Conservation (phyloP, 495 filamentous ascomycete genomes). For the Penicillium arizonense region DNA sequence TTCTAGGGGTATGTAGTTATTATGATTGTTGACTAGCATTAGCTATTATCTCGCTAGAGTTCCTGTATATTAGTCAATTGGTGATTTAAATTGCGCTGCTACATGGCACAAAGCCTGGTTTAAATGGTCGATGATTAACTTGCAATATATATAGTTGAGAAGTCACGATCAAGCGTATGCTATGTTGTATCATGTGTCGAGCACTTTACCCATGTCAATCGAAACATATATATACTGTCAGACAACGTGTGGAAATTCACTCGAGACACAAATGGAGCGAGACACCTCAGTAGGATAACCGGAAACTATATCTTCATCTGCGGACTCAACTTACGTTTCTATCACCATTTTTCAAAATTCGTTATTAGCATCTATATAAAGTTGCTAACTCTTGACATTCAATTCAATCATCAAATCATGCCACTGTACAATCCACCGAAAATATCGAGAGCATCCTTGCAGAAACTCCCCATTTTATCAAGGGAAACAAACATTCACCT, state of each 20-base stretch:
- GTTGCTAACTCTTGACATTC: too few relatives aligned
- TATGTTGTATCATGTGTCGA: too few relatives aligned
- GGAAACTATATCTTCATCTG: too few relatives aligned
- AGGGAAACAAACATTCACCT: not conserved
- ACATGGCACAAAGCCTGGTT: too few relatives aligned
- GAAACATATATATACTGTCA: too few relatives aligned
- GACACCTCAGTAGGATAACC: too few relatives aligned
- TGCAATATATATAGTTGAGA: too few relatives aligned
- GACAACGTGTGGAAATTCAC: too few relatives aligned
- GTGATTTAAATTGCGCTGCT: not conserved
- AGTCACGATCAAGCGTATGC: too few relatives aligned
- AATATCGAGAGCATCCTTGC: not conserved
- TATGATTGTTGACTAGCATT: constrained; percentile 14
- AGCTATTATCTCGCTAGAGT: constrained; percentile 29
- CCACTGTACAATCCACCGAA: not conserved
- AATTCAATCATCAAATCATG: not conserved
- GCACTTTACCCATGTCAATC: too few relatives aligned
- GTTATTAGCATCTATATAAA: not conserved
- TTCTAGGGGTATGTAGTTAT: constrained; percentile 21
- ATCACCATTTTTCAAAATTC: not conserved
- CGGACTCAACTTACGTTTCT: not conserved
- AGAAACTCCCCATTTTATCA: not conserved
- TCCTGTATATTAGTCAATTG: constrained; percentile 37
- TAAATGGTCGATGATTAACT: too few relatives aligned
- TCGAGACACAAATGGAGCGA: too few relatives aligned